These are phyloP conservation scores for Pezicula neosporulosa DNA, from an alignment of 2,329 filamentous ascomycete genomes.

Conservation along the genomic window DNA sequence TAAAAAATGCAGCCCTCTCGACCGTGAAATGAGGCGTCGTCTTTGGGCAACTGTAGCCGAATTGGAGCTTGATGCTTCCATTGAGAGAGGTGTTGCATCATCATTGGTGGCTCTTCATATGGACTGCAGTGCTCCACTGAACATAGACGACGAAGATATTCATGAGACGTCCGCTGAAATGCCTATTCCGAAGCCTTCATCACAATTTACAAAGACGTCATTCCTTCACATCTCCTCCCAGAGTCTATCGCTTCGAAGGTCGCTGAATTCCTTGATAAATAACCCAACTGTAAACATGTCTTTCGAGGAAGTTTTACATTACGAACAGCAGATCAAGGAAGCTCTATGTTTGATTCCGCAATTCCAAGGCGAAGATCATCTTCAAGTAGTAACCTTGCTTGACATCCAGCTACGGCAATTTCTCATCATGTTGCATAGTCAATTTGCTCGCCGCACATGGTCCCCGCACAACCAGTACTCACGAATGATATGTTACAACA, in stretches of 20 bases:
- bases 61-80: not conserved
- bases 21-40: slow-evolving; percentile 3
- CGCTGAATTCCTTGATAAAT: not conserved
- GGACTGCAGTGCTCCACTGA: not conserved
- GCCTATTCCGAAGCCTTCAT: not conserved
- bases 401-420: not conserved
- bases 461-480: not conserved
- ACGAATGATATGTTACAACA: not conserved
- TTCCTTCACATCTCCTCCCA: not conserved
- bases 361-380: not conserved
- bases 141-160: not conserved
- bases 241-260: not conserved
- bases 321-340: not conserved
- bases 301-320: not conserved
- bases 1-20: not conserved
- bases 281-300: not conserved
- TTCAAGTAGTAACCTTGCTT: not conserved
- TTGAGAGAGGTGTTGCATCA: not conserved
- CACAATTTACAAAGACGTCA: not conserved
- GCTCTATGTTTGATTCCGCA: not conserved
- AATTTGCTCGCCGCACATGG: not conserved
- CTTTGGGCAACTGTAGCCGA: slow-evolving; percentile 3
- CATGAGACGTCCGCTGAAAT: not conserved
- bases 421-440: not conserved
- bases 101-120: not conserved